Evolutionary conservation across 352 stramenopile genomes (phyloP), one percentile per base, ranked within the genome.

Genomic region (Pythium biforme): DNA sequence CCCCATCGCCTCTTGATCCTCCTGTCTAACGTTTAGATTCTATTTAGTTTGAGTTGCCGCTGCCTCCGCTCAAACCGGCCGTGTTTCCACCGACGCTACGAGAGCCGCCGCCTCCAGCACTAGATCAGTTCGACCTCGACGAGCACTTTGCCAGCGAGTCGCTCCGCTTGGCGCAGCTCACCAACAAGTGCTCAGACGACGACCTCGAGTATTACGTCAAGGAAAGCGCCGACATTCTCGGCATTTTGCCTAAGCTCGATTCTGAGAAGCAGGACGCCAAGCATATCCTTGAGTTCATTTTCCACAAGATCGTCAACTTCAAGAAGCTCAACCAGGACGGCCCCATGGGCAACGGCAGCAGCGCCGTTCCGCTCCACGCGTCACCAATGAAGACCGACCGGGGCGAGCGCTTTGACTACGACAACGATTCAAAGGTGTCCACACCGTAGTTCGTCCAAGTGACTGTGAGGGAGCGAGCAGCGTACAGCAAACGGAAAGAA

Each of bases 111-210:
- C 79, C 92, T 10, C 95, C 96, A 7, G 90, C 92, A 34, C 72
- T 99, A 27, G 96, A 99, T 58, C 91, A 98, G 62, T 99, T 98
- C 65, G 94, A 99, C 81, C 80, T 99, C 19, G 96, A 99, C 69
- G 96, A 98, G 70, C 93, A 98, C 69, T 98, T 98, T 67, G 93
- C 94, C 14, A 96, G 88, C 64, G 88, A 97, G 61, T 84, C 81
- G 17, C 72, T 98, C 39, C 88, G 94, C 17, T 79, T 99, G 33
- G 92, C 92, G 1, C 92, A 98, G 71, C 89, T 99, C 47, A 98
- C 91, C 11, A 98, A 98, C 76, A 98, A 98, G 77, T 98, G 87
- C 73, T 94, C 86, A 27, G 90, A 98, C 60, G 85, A 96, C 56
- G 91, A 98, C 54, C 71, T 98, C 20, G 92, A 98, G 64, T 96